Evolutionary conservation across 352 stramenopile genomes (phyloP).

Genomic region (Blastocystis hominis): DNA sequence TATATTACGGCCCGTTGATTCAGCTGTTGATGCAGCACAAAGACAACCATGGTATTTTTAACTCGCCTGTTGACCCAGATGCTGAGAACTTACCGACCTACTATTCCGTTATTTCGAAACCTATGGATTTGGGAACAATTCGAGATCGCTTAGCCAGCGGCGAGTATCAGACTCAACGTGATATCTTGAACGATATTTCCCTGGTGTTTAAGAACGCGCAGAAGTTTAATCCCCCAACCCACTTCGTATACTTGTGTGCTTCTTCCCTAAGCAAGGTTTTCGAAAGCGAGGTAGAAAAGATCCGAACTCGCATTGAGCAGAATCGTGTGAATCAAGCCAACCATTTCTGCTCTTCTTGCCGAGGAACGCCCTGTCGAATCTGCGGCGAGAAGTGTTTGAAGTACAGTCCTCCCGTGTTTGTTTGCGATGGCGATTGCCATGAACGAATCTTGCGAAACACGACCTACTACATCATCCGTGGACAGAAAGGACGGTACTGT

Average conservation of each 20-base stretch:
- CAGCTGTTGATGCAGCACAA: slow-evolving; percentile 49
- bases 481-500: slow-evolving; percentile 23
- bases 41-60: slow-evolving; percentile 63
- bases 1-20: slow-evolving; percentile 5
- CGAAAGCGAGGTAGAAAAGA: slow-evolving; percentile 17
- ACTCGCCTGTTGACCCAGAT: slow-evolving; percentile 71
- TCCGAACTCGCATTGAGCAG: background rate
- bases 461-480: slow-evolving; percentile 49
- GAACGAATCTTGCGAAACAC: slow-evolving; percentile 33
- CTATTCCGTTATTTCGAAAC: slow-evolving; percentile 70
- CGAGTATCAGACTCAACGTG: background rate
- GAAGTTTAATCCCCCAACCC: background rate
- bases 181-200: background rate
- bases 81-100: slow-evolving; percentile 73
- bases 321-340: background rate
- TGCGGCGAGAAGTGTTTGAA: slow-evolving; percentile 30
- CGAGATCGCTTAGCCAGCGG: background rate
- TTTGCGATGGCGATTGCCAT: slow-evolving; percentile 29
- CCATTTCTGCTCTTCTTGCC: slow-evolving; percentile 2
- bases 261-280: background rate
- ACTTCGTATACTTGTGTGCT: slow-evolving; percentile 6
- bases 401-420: background rate
- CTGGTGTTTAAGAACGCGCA: slow-evolving; percentile 44
- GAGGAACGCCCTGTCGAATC: background rate
- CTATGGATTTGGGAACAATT: slow-evolving; percentile 57